Conservation (phyloP, 257 asterid genomes). For the Euphrasia confusa region DNA sequence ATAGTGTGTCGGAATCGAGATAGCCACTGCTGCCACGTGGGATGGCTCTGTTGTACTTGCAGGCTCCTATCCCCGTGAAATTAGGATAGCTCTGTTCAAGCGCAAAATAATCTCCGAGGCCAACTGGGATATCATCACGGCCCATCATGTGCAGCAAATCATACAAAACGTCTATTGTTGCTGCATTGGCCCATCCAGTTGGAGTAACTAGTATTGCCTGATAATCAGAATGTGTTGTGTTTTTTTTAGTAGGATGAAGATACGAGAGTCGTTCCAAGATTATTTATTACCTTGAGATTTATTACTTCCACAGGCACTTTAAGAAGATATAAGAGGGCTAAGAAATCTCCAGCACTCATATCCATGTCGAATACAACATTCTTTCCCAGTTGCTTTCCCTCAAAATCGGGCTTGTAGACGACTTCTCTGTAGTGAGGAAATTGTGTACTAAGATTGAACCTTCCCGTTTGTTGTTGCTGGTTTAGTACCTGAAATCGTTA, state of each 20-base stretch:
- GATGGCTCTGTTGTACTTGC: constrained; percentile 67
- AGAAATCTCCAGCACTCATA: constrained; percentile 90
- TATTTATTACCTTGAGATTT: constrained; percentile 57
- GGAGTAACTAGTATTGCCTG: constrained; percentile 76
- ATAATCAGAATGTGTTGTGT: not conserved
- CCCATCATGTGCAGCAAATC: constrained; percentile 94
- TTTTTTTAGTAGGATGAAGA: not conserved
- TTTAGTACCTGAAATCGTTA: constrained; percentile 53
- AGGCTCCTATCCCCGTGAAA: constrained; percentile 57
- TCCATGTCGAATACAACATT: constrained; percentile 85
- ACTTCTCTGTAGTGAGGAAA: constrained; percentile 52
- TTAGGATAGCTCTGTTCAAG: constrained; percentile 48
- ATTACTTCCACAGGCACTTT: constrained; percentile 60
- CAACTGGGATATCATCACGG: constrained; percentile 80
- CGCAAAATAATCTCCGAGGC: constrained; percentile 70
- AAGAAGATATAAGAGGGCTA: constrained; percentile 79
- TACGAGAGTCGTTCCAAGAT: not conserved
- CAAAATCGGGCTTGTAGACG: constrained; percentile 46
- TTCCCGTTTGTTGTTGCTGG: constrained; percentile 43
- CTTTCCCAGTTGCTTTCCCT: constrained; percentile 47
- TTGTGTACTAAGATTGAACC: constrained; percentile 59
- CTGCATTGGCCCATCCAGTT: constrained; percentile 90
- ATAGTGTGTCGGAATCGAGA: constrained; percentile 78
- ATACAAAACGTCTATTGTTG: constrained; percentile 71
- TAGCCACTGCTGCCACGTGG: constrained; percentile 84